A percentile compares a stretch with the other conserved stretches of the same genome.
phyloP scores from a whole-genome alignment of 2,329 filamentous ascomycete genomes.

The Aspergillus sp. region DNA sequence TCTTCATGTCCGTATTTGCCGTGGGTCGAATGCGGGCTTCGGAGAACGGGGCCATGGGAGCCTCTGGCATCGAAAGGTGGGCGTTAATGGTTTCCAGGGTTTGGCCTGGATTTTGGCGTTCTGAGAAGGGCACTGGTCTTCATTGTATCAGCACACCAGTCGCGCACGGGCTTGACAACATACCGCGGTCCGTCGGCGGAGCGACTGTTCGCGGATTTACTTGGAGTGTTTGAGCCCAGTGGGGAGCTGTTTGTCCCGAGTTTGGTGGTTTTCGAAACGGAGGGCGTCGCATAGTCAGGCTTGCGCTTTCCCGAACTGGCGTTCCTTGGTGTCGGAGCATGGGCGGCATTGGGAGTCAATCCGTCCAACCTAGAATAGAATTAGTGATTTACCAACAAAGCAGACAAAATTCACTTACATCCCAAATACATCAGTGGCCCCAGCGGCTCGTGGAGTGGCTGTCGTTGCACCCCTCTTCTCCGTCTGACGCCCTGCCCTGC shows the following conservation, averaged over 20 bases:
- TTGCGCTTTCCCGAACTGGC: slow-evolving; percentile 46
- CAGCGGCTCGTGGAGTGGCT: slow-evolving; percentile 50
- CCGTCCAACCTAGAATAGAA: slow-evolving; percentile 57
- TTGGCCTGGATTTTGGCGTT: slow-evolving; percentile 70
- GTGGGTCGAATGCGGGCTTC: slow-evolving; percentile 76
- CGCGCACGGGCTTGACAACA: slow-evolving; percentile 6
- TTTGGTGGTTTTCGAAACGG: slow-evolving; percentile 33
- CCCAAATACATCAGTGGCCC: slow-evolving; percentile 65
- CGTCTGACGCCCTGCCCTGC: slow-evolving; percentile 50
- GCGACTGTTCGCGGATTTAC: slow-evolving; percentile 24
- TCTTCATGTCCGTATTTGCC: slow-evolving; percentile 79
- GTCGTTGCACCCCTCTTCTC: slow-evolving; percentile 52
- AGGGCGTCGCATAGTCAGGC: slow-evolving; percentile 40
- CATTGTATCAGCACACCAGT: slow-evolving; percentile 8
- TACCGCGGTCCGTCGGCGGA: slow-evolving; percentile 29
- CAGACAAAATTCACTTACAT: no score
- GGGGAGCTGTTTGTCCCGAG: slow-evolving; percentile 44
- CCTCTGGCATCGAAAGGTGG: slow-evolving; percentile 57
- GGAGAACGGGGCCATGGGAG: slow-evolving; percentile 60
- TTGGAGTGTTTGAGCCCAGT: slow-evolving; percentile 30
- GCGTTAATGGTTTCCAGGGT: slow-evolving; percentile 74
- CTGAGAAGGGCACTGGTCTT: slow-evolving; percentile 58
- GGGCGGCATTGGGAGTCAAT: slow-evolving; percentile 55
- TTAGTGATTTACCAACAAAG: no score
- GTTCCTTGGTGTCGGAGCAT: slow-evolving; percentile 20